These are phyloP conservation scores for Glutinoglossum americanum DNA, from an alignment of 495 filamentous ascomycete genomes.

Conservation along the genomic window DNA sequence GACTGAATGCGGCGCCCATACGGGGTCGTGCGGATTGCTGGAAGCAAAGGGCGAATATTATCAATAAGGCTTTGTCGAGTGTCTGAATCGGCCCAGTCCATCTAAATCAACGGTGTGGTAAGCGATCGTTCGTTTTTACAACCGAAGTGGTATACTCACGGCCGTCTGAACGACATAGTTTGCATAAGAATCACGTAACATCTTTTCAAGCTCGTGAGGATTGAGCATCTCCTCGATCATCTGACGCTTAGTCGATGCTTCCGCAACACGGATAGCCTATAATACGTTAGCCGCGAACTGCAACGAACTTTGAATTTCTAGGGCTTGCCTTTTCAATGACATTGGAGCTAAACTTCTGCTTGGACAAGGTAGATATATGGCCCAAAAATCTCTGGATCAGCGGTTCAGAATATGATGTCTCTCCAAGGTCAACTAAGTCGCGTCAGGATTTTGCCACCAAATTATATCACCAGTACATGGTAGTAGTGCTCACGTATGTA, in stretches of 20 bases:
- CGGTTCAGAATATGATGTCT: conserved; percentile 62
- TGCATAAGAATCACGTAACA: conserved; percentile 76
- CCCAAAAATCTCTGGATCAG: conserved; percentile 56
- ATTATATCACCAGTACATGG: not conserved
- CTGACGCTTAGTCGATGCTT: conserved; percentile 42
- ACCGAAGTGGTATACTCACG: not conserved
- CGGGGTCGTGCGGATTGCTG: conserved; percentile 63
- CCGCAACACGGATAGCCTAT: conserved; percentile 58
- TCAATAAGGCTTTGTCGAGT: conserved; percentile 58
- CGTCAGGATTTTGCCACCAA: conserved; percentile 4
- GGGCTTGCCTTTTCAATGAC: conserved; percentile 63
- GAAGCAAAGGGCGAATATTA: conserved; percentile 60
- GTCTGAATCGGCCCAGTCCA: conserved; percentile 57
- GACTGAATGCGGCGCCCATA: conserved; percentile 80
- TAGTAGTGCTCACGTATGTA: conserved; percentile 39
- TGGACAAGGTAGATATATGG: conserved; percentile 55
- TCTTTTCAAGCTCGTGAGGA: conserved; percentile 55
- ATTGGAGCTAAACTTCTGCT: conserved; percentile 98
- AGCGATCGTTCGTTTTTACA: not conserved
- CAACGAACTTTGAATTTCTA: not conserved
- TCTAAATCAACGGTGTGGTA: conserved; percentile 5
- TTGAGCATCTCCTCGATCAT: conserved; percentile 67
- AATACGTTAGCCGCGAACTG: not conserved
- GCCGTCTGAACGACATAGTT: conserved; percentile 98
- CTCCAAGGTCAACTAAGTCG: conserved; percentile 47